Conservation (phyloP, 345 rosid species). For the Camelina sativa region DNA sequence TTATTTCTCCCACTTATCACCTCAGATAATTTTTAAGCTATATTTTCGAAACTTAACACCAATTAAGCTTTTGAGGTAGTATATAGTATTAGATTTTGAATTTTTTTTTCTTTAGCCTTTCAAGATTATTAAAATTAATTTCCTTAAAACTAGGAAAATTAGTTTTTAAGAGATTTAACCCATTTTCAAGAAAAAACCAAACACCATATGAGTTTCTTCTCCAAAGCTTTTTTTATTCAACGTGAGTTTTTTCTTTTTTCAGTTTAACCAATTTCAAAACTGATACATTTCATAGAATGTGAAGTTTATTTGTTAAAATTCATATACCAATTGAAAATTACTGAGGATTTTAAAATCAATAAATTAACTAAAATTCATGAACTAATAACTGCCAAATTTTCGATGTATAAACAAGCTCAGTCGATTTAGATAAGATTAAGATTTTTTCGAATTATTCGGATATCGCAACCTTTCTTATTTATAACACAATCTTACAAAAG, state of each 20-base stretch:
- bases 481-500: slow-evolving; percentile 16
- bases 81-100: neutral
- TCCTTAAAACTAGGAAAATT: neutral
- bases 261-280: too few relatives aligned
- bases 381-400: neutral
- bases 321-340: too few relatives aligned
- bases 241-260: too few relatives aligned
- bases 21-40: neutral
- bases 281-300: too few relatives aligned
- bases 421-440: neutral
- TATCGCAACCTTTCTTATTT: neutral
- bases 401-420: neutral
- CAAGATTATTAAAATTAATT: neutral
- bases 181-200: neutral
- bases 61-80: neutral
- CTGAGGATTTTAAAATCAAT: neutral
- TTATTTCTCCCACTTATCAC: neutral
- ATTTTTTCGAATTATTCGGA: neutral
- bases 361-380: neutral
- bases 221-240: too few relatives aligned
- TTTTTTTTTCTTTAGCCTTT: neutral
- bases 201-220: neutral
- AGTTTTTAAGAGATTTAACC: neutral
- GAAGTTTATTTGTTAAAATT: too few relatives aligned
- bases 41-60: neutral